phyloP scores from a whole-genome alignment of 192 early-diverging fungal genomes.

The Allomyces macrogynus region DNA sequence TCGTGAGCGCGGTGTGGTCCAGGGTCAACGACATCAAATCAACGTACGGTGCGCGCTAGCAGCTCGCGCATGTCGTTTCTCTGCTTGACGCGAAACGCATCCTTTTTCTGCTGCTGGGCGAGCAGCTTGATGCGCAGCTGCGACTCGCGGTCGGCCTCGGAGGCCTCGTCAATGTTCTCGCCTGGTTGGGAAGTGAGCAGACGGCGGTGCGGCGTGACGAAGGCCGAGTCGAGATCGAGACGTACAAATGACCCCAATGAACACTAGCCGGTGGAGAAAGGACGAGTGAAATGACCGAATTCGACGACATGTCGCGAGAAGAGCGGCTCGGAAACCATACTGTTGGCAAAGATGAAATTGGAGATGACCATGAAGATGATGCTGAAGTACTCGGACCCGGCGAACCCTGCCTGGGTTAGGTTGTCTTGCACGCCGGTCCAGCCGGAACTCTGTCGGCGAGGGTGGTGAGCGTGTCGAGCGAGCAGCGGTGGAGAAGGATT shows the following conservation, averaged over 20 bases:
- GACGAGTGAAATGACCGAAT: too few species aligned
- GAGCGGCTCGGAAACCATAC: not conserved
- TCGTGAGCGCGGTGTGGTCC: not conserved
- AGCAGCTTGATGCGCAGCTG: conserved; percentile 7
- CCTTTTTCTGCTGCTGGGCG: conserved; percentile 15
- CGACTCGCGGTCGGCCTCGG: conserved; percentile 12
- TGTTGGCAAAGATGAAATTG: conserved; percentile 26
- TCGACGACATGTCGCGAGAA: too few species aligned
- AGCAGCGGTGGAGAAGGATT: too few species aligned
- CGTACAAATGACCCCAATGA: conserved; percentile 27
- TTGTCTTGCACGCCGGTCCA: conserved; percentile 19
- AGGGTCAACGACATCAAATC: too few species aligned
- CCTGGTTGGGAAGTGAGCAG: too few species aligned
- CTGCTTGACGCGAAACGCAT: conserved; percentile 22
- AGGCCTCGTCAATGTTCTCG: conserved; percentile 22
- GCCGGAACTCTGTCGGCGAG: conserved; percentile 9
- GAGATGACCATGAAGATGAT: conserved; percentile 20
- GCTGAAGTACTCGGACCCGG: conserved; percentile 14
- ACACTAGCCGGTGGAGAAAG: conserved; percentile 4
- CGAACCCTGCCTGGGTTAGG: conserved; percentile 11
- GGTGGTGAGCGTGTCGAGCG: too few species aligned
- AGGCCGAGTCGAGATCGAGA: not conserved
- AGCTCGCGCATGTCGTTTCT: conserved; percentile 17
- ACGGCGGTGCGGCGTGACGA: not conserved
- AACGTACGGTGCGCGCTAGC: conserved; percentile 12